Percentiles rank a stretch among this genome's conserved stretches.
phyloP scores from a whole-genome alignment of 257 asterid species.

The Paulownia fortunei region DNA sequence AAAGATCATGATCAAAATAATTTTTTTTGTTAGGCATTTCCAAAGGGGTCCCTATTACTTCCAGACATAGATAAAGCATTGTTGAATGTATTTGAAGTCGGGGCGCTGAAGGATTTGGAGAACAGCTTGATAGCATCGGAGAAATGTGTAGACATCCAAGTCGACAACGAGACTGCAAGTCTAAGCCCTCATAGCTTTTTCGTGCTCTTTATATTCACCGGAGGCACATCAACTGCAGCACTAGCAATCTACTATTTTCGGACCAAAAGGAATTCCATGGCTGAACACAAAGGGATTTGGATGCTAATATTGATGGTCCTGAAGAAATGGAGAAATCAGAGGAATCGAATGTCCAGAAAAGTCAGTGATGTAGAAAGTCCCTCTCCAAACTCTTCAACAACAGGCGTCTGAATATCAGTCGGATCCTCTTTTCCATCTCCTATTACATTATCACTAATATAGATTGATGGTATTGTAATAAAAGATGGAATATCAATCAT shows the following conservation, averaged over 20 bases:
- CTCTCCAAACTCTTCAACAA: background rate
- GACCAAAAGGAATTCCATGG: background rate
- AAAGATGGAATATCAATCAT: no score
- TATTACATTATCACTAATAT: no score
- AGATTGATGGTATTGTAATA: no score
- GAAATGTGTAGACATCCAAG: slow-evolving; percentile 39
- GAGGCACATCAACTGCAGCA: slow-evolving; percentile 42
- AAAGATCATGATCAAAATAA: no score
- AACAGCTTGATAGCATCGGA: slow-evolving; percentile 31
- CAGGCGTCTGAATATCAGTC: no score
- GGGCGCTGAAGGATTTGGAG: slow-evolving; percentile 41
- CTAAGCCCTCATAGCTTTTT: slow-evolving; percentile 43
- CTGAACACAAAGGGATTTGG: slow-evolving; percentile 16
- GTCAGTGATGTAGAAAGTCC: slow-evolving; percentile 17
- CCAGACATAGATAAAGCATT: slow-evolving; percentile 44
- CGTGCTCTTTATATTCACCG: slow-evolving; percentile 41
- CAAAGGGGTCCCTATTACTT: slow-evolving; percentile 47
- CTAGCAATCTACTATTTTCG: slow-evolving; percentile 32
- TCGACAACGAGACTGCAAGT: slow-evolving; percentile 34
- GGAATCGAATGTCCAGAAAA: slow-evolving; percentile 7
- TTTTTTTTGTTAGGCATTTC: slow-evolving; percentile 39
- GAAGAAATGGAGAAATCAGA: slow-evolving; percentile 2
- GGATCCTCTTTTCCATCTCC: no score
- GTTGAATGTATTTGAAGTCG: slow-evolving; percentile 38
- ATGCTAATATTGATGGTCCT: background rate